A percentile compares a stretch with the other conserved stretches of the same genome.
phyloP scores from a whole-genome alignment of 306 rosid species.

The Dryas octopetala region DNA sequence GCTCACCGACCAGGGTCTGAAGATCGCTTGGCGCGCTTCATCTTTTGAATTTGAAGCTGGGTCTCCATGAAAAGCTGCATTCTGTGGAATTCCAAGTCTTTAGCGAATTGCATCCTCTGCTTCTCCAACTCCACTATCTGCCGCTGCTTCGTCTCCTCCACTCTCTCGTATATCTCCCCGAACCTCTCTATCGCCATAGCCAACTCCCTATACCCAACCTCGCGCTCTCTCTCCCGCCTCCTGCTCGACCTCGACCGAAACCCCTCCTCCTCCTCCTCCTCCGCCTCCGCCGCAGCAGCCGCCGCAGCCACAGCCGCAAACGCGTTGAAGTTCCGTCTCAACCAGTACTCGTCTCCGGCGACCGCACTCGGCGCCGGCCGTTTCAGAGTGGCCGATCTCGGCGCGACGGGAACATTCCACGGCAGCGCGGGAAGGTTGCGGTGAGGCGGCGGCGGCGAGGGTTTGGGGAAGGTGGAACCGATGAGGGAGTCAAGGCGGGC shows the following conservation, averaged over 20 bases:
- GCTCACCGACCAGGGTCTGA: constrained; percentile 39
- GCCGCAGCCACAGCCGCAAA: constrained; percentile 51
- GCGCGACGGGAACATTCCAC: constrained; percentile 52
- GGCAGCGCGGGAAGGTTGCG: constrained; percentile 25
- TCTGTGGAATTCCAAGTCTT: constrained; percentile 67
- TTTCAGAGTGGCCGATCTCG: constrained; percentile 53
- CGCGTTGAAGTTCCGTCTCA: constrained; percentile 30
- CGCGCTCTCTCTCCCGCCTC: constrained; percentile 25
- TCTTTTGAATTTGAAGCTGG: constrained; percentile 51
- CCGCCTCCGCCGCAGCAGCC: constrained; percentile 36
- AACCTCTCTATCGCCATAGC: constrained; percentile 56
- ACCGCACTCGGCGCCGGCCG: constrained; percentile 36
- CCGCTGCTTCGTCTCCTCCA: constrained; percentile 52
- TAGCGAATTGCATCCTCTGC: constrained; percentile 65
- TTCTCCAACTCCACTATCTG: constrained; percentile 71
- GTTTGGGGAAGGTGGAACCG: constrained; percentile 39
- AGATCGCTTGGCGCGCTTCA: constrained; percentile 46
- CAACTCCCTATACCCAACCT: constrained; percentile 39
- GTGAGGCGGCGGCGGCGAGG: constrained; percentile 27
- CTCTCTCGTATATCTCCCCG: constrained; percentile 61
- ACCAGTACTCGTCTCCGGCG: constrained; percentile 12
- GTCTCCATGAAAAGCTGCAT: constrained; percentile 65
- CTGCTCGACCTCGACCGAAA: constrained; percentile 31
- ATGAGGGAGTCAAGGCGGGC: constrained; percentile 48
- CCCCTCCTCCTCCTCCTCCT: constrained; percentile 37